Evolutionary conservation across 306 rosid genomes (phyloP).

Genomic region (Inga leiocalycina): DNA sequence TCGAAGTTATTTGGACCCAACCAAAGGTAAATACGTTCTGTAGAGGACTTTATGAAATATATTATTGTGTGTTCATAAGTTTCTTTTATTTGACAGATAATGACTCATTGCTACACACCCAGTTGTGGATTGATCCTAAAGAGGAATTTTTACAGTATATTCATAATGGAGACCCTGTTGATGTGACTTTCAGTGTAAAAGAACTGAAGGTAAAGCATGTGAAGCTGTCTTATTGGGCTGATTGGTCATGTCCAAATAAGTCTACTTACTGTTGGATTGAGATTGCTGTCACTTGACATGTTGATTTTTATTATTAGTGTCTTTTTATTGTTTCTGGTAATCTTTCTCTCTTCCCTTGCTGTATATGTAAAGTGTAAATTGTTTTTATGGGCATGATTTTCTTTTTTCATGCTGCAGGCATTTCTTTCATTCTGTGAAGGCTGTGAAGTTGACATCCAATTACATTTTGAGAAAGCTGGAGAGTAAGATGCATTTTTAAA

Average conservation of each 20-base stretch:
- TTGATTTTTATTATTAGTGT: constrained; percentile 8
- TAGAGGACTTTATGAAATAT: constrained; percentile 8
- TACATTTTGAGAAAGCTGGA: constrained; percentile 88
- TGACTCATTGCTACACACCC: constrained; percentile 80
- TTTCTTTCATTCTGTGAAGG: constrained; percentile 93
- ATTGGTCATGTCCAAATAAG: constrained; percentile 1
- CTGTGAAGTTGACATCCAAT: constrained; percentile 90
- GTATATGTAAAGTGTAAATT: not conserved
- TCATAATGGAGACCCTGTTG: constrained; percentile 84
- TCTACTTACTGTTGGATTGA: constrained; percentile 14
- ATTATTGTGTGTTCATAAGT: constrained; percentile 29
- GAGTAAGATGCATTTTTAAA: constrained; percentile 63
- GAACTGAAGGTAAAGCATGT: constrained; percentile 78
- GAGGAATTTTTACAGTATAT: constrained; percentile 90
- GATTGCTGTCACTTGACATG: constrained; percentile 23
- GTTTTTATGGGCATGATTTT: constrained; percentile 17
- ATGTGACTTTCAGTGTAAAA: constrained; percentile 90
- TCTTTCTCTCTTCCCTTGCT: constrained; percentile 10
- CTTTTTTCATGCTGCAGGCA: constrained; percentile 62
- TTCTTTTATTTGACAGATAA: constrained; percentile 58
- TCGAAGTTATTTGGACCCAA: constrained; percentile 92
- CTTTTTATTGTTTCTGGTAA: constrained; percentile 4
- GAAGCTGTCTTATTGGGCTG: constrained; percentile 28
- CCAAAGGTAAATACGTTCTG: constrained; percentile 65
- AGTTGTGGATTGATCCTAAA: constrained; percentile 93